Conservation (phyloP, 768 basidiomycete species). For the Pulveroboletus sp. region DNA sequence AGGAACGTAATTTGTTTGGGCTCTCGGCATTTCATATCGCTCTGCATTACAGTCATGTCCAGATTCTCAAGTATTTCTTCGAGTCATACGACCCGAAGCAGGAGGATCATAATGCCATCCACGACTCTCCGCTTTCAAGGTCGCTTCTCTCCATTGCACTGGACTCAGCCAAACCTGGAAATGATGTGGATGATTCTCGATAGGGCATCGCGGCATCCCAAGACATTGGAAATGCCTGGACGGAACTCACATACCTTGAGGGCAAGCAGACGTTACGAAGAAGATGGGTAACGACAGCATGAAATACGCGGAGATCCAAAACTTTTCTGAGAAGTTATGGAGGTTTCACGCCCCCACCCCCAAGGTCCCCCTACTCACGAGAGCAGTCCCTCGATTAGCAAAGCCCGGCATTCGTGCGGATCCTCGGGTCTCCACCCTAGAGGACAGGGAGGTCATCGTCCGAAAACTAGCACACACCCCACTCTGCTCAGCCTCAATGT, state of each 20-base stretch:
- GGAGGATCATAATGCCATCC: conserved; percentile 46
- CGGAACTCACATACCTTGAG: conserved; percentile 38
- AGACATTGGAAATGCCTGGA: conserved; percentile 52
- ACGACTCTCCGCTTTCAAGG: conserved; percentile 36
- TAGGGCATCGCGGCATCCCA: conserved; percentile 45
- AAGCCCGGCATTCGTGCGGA: conserved; percentile 11
- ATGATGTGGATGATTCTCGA: conserved; percentile 61
- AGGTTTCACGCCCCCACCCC: conserved; percentile 42
- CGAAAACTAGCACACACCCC: background rate
- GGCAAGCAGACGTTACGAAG: conserved; percentile 24
- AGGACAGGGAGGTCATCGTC: conserved; percentile 13
- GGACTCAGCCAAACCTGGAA: conserved; percentile 55
- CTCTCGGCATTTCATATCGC: conserved; percentile 67
- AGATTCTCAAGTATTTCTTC: conserved; percentile 58
- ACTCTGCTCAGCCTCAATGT: background rate
- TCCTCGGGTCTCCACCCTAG: background rate
- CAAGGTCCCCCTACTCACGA: conserved; percentile 7
- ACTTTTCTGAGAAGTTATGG: conserved; percentile 50
- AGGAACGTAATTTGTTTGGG: conserved; percentile 57
- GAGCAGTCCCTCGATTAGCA: conserved; percentile 10
- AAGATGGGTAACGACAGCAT: conserved; percentile 25
- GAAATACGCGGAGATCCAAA: conserved; percentile 47
- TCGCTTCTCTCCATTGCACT: conserved; percentile 54
- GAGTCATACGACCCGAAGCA: conserved; percentile 53
- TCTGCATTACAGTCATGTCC: conserved; percentile 46